These are phyloP conservation scores for Ambrosia artemisiifolia DNA, from an alignment of 129 eudicot species.

Conservation along the genomic window DNA sequence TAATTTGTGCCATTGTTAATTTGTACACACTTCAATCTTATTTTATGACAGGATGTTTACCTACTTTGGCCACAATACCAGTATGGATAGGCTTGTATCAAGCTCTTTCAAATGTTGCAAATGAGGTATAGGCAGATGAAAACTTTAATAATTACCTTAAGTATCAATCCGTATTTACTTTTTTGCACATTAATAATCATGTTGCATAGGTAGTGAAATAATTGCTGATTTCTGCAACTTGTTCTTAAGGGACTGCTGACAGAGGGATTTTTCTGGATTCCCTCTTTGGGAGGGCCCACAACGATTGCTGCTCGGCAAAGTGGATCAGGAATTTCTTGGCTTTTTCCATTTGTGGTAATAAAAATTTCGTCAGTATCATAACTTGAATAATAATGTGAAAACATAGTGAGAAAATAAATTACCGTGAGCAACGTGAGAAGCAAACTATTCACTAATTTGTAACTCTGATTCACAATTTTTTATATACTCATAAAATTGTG, in stretches of 20 bases:
- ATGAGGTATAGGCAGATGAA: constrained; percentile 59
- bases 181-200: too few species aligned
- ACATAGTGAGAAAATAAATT: too few species aligned
- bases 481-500: too few species aligned
- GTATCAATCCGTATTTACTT: too few species aligned
- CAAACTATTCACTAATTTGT: too few species aligned
- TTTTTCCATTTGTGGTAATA: constrained; percentile 94
- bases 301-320: constrained; percentile 99
- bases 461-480: too few species aligned
- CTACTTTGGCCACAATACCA: constrained; percentile 98
- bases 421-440: too few species aligned
- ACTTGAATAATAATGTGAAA: too few species aligned
- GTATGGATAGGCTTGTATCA: constrained; percentile 98
- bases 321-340: constrained; percentile 98
- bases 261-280: constrained; percentile 99
- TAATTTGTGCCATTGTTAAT: neutral
- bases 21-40: too few species aligned
- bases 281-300: constrained; percentile 99
- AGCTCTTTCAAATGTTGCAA: constrained; percentile 99
- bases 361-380: neutral
- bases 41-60: constrained; percentile 71
- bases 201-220: too few species aligned
- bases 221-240: constrained; percentile 19
- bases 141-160: neutral
- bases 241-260: constrained; percentile 74